phyloP scores from a whole-genome alignment of 371 early-diverging fungal species.

The Capillidium heterosporum region DNA sequence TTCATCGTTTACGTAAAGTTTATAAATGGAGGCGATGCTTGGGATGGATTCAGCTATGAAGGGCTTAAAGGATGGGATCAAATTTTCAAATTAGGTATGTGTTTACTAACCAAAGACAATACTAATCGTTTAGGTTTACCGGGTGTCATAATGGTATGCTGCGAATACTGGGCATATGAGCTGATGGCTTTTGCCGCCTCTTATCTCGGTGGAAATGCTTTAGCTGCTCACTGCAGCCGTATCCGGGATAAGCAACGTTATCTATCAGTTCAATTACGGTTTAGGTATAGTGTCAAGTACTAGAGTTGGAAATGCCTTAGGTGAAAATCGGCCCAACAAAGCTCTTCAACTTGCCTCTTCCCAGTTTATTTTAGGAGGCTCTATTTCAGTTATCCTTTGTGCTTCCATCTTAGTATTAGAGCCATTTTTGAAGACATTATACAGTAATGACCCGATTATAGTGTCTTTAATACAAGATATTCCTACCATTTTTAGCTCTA shows the following conservation, averaged over 20 bases:
- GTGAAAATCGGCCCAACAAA: slow-evolving; percentile 19
- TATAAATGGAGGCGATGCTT: slow-evolving; percentile 45
- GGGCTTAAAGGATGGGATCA: slow-evolving; percentile 39
- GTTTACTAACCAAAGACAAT: slow-evolving; percentile 37
- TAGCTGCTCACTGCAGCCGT: slow-evolving; percentile 79
- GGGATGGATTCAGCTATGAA: slow-evolving; percentile 72
- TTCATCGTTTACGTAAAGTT: slow-evolving; percentile 39
- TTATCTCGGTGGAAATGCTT: slow-evolving; percentile 46
- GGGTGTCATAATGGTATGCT: slow-evolving; percentile 46
- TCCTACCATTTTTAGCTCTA: slow-evolving; percentile 54
- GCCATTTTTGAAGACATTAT: slow-evolving; percentile 19
- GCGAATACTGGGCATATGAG: slow-evolving; percentile 59
- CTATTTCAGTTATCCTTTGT: slow-evolving; percentile 18
- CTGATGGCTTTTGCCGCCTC: slow-evolving; percentile 57
- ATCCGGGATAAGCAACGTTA: slow-evolving; percentile 45
- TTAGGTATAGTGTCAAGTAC: slow-evolving; percentile 53
- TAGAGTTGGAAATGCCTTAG: slow-evolving; percentile 63
- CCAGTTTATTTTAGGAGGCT: slow-evolving; percentile 22
- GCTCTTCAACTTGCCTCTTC: slow-evolving; percentile 22
- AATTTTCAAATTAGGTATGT: slow-evolving; percentile 47
- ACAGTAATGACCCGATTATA: slow-evolving; percentile 46
- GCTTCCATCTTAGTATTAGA: slow-evolving; percentile 17
- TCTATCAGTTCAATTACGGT: slow-evolving; percentile 49
- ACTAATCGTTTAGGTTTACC: slow-evolving; percentile 21
- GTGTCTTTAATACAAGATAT: slow-evolving; percentile 41